These are phyloP conservation scores for Austroboletus niveus DNA, from an alignment of 1,284 basidiomycete species.

Conservation along the genomic window DNA sequence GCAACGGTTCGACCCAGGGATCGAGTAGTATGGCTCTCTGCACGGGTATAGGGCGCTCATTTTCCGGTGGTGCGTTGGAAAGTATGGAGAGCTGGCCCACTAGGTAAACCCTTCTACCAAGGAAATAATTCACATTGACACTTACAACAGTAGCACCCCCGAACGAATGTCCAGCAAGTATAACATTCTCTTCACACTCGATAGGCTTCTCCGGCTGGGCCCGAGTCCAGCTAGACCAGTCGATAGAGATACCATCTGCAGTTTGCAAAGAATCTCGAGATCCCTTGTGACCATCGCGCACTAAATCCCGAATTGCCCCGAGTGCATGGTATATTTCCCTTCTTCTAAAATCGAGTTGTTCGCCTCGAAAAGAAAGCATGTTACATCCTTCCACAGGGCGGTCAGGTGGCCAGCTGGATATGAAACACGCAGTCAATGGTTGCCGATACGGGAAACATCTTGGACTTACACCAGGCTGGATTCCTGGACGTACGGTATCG, in stretches of 20 bases:
- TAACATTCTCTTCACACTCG: slow-evolving; percentile 43
- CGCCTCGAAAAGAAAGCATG: slow-evolving; percentile 49
- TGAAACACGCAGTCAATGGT: neutral
- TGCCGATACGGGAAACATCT: neutral
- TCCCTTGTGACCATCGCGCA: slow-evolving; percentile 31
- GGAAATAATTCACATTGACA: slow-evolving; percentile 14
- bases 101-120: neutral
- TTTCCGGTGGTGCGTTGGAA: slow-evolving; percentile 43
- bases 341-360: slow-evolving; percentile 66
- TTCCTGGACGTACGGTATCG: slow-evolving; percentile 45
- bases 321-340: slow-evolving; percentile 66
- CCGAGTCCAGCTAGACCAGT: slow-evolving; percentile 44
- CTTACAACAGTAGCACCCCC: slow-evolving; percentile 72
- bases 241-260: slow-evolving; percentile 36
- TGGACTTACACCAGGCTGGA: slow-evolving; percentile 49
- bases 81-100: slow-evolving; percentile 51
- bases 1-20: slow-evolving; percentile 77
- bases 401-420: slow-evolving; percentile 27
- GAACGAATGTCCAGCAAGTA: slow-evolving; percentile 72
- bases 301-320: slow-evolving; percentile 39
- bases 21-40: slow-evolving; percentile 61
- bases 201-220: slow-evolving; percentile 36
- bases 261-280: slow-evolving; percentile 29
- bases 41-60: slow-evolving; percentile 47
- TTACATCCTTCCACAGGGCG: slow-evolving; percentile 22